Conservation (phyloP, 163 green algal species). For the Scenedesmus sp. region DNA sequence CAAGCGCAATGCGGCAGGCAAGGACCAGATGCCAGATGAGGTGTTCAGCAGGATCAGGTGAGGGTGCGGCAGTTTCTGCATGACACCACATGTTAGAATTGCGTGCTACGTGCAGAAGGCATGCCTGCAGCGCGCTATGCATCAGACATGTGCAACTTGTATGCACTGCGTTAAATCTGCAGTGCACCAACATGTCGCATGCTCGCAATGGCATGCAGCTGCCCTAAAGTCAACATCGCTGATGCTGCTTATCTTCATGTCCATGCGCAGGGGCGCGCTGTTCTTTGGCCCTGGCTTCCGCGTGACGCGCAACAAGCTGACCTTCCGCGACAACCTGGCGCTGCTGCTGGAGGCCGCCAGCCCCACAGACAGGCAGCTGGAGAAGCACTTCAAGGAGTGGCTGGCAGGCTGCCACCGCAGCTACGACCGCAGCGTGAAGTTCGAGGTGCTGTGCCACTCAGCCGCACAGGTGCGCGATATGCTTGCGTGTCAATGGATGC, state of each 20-base stretch:
- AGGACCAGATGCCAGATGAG: slow-evolving; percentile 82
- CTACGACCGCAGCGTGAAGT: slow-evolving; percentile 80
- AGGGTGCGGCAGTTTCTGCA: neutral
- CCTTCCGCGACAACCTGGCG: slow-evolving; percentile 78
- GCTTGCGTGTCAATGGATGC: neutral
- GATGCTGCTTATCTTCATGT: neutral
- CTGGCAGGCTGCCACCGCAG: slow-evolving; percentile 74
- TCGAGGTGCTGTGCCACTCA: slow-evolving; percentile 62
- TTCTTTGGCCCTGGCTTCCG: slow-evolving; percentile 86
- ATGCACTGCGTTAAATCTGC: too few relatives aligned
- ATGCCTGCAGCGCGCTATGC: neutral
- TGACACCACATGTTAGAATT: neutral
- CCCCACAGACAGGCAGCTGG: slow-evolving; percentile 66
- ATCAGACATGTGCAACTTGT: neutral
- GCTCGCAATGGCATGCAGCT: neutral
- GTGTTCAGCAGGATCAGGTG: slow-evolving; percentile 73
- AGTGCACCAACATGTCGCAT: too few relatives aligned
- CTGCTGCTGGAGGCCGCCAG: slow-evolving; percentile 69
- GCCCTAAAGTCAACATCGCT: neutral
- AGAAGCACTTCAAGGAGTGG: slow-evolving; percentile 79
- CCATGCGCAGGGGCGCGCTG: slow-evolving; percentile 73
- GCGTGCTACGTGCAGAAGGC: neutral
- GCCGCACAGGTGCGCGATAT: slow-evolving; percentile 61
- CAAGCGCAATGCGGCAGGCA: slow-evolving; percentile 67
- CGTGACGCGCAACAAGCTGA: slow-evolving; percentile 90